These are phyloP conservation scores for Clarireedia monteithiana DNA, from an alignment of 2,329 filamentous ascomycete species.

Conservation along the genomic window DNA sequence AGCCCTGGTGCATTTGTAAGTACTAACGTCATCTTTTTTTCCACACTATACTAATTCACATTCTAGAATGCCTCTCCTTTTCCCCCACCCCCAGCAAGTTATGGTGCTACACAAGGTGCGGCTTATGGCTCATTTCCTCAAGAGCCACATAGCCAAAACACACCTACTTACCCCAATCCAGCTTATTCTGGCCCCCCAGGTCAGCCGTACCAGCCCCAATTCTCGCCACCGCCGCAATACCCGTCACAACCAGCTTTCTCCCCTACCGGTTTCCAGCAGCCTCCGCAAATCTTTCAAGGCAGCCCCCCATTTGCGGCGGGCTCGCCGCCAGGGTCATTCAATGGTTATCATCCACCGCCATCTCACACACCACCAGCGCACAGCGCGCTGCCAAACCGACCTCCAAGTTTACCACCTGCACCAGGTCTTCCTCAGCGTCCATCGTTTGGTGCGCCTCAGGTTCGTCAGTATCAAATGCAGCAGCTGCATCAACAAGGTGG, in stretches of 20 bases:
- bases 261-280: conserved; percentile 25
- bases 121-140: conserved; percentile 29
- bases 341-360: conserved; percentile 34
- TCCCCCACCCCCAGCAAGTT: conserved; percentile 22
- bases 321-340: conserved; percentile 34
- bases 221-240: conserved; percentile 28
- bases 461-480: conserved; percentile 42
- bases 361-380: conserved; percentile 32
- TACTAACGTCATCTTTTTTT: conserved; percentile 16
- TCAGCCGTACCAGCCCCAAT: conserved; percentile 27
- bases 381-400: conserved; percentile 39
- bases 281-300: conserved; percentile 12
- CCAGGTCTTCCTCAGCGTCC: conserved; percentile 54
- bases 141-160: conserved; percentile 31
- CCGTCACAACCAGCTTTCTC: conserved; percentile 28
- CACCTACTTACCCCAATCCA: conserved; percentile 36
- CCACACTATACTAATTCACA: conserved; percentile 11
- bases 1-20: conserved; percentile 53
- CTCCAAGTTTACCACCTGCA: conserved; percentile 45
- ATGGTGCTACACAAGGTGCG: conserved; percentile 25
- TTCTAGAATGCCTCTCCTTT: conserved; percentile 28
- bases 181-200: conserved; percentile 29
- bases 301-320: conserved; percentile 20
- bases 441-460: conserved; percentile 43
- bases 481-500: conserved; percentile 40